Percentiles rank a stretch among this genome's conserved stretches.
These are phyloP conservation scores for Taiwanofungus camphoratus DNA, from an alignment of 1,284 basidiomycete species.

Conservation along the genomic window DNA sequence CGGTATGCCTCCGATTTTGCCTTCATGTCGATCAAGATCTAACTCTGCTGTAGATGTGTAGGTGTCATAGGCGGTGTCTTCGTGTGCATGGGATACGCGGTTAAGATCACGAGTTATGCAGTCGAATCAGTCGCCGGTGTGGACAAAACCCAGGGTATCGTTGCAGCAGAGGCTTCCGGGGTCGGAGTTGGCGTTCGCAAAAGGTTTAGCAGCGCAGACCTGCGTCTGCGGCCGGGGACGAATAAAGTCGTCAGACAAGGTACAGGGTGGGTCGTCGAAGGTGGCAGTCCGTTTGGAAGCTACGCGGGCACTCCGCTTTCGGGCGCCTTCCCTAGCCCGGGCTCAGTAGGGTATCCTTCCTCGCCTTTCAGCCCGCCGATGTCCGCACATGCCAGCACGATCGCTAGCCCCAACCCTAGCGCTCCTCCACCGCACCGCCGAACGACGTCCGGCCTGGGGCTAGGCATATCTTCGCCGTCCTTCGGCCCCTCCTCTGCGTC, in stretches of 20 bases:
- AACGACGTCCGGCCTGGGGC: conserved; percentile 25
- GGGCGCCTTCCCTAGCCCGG: conserved; percentile 29
- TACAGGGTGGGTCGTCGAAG: conserved; percentile 40
- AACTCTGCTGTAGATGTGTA: conserved; percentile 40
- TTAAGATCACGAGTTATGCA: conserved; percentile 61
- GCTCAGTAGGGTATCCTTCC: conserved; percentile 21
- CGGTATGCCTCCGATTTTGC: conserved; percentile 37
- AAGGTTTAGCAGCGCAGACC: conserved; percentile 41
- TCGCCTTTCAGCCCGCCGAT: conserved; percentile 19
- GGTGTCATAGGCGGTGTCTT: conserved; percentile 82
- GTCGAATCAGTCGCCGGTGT: conserved; percentile 63
- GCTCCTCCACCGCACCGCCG: conserved; percentile 24
- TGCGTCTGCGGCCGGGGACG: conserved; percentile 35
- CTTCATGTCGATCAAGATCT: background rate
- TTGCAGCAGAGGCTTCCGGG: conserved; percentile 57
- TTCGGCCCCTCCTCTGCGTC: conserved; percentile 21
- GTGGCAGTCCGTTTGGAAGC: conserved; percentile 32
- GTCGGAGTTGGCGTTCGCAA: conserved; percentile 38
- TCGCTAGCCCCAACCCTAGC: conserved; percentile 18
- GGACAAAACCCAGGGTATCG: conserved; percentile 49
- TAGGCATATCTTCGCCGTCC: conserved; percentile 26
- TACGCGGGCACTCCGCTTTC: conserved; percentile 35
- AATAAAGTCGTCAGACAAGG: conserved; percentile 33
- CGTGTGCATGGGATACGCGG: conserved; percentile 73
- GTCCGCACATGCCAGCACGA: conserved; percentile 9